Evolutionary conservation across 1,284 basidiomycete genomes (phyloP), one percentile per base, ranked within the genome.

Genomic region (Microbotryum saponariae): DNA sequence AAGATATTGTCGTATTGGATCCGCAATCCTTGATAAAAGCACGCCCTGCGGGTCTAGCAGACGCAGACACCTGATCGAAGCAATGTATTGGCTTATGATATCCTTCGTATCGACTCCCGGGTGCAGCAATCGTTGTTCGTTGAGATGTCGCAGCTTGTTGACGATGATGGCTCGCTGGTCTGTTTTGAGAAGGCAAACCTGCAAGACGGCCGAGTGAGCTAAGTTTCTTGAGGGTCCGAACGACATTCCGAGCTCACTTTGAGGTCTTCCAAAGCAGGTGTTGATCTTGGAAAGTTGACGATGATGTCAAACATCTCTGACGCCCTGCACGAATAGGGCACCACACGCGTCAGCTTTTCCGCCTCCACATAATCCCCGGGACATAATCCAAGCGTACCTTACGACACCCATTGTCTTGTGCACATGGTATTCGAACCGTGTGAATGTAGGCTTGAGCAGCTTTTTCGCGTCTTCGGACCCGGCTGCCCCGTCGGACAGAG

Each of bases 291-390:
- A 70, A 85, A 96, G 71, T 92, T 88, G 53, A 94, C 85, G 61
- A 98, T 93, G 61, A 98, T 94, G 68, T 96, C 91, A 72, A 96
- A 97, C 21, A 98, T 85, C 76, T 97, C 91, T 55, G 80, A 80
- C 0, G 86, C 90, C 49, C 91, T 92, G 69, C 14, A 37, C 29
- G 45, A 49, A 7, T 57, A 44, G 14, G 49, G 21, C 5, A n/a
- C 20, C 25, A 23, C 2, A 47, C 25, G 33, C 14, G 18, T 49
- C 42, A 55, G 27, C 20, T 18, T 37, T 46, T n/a, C 53, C 27
- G 31, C 47, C 20, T 53, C 14, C 37, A 42, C 37, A 42, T 10
- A 42, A 18, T 16, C 16, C 5, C 8, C 29, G 42, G 51, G 20
- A 54, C 25, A 10, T 48, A 44, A 59, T 54, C 48, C 18, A 18